Base-by-base conservation (phyloP, 1,139 yeast species). In the Debaryomyces nepalensis region DNA sequence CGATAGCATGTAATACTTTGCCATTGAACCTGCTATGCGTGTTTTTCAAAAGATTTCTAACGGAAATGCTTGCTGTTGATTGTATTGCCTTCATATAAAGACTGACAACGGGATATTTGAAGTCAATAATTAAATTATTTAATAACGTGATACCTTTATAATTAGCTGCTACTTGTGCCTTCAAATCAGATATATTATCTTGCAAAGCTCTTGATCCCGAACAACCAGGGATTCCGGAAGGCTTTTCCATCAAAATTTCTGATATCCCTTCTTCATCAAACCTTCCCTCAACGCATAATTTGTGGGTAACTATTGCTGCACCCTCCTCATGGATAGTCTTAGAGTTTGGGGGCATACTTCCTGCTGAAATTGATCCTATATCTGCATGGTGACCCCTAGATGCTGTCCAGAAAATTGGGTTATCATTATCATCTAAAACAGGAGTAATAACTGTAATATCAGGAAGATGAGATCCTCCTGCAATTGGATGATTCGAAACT, bases 401-500 rank as follows among this genome's bases (percentile, higher is more conserved):
- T 0, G 79, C 79, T 27, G 71, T 73, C 49, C 66, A 71, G 45
- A 74, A 74, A 20, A 68, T 54, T 22, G 70, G 51, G 26, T 62
- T 53, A 2, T 58, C 66, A 5, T 24, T 24, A 12, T 54, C 42
- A 39, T 30, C 39, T 30, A 51, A 51, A 1, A 74, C 70, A 4
- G 80, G 79, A 19, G 85, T 78, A 10, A 82, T 79, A 4, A 85
- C 83, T 0, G 88, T 84, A 37, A 82, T 78, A 61, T 84, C 89
- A 0, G 88, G 88, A 42, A 82, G 65, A 60, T 82, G 89, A 0
- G 87, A 79, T 3, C 87, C 87, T n/a, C 88, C 88, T 43, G 75
- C 75, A 11, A 75, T 80, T 3, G 89, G 88, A 52, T 82, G 87
- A 52, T 82, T 82, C 3, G 85, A 77, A 7, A 81, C 78, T 15